Evolutionary conservation across 164 flowering plant species (phyloP).

Genomic region (Aristolochia californica): DNA sequence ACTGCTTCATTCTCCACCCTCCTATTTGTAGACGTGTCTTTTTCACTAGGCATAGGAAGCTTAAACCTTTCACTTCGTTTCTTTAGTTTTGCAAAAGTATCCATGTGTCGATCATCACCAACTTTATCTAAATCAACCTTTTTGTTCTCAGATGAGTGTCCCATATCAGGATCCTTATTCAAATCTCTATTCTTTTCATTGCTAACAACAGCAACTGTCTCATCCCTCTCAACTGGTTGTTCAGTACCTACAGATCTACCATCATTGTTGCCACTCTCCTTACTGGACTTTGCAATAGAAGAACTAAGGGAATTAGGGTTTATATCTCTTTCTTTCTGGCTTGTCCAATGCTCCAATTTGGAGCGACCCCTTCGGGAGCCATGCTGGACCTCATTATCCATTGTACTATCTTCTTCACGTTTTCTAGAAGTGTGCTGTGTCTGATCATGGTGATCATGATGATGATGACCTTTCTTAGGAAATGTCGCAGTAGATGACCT

Average conservation of each 20-base stretch:
- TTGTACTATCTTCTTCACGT: constrained; percentile 49
- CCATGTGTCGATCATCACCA: constrained; percentile 66
- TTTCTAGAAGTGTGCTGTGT: constrained; percentile 31
- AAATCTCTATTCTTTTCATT: constrained; percentile 31
- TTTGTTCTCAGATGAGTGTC: constrained; percentile 7
- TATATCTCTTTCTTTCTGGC: constrained; percentile 73
- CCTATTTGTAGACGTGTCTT: constrained; percentile 39
- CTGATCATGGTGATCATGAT: constrained; percentile 13
- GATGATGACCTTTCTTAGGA: constrained; percentile 20
- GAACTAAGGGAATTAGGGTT: constrained; percentile 20
- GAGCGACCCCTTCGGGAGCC: constrained; percentile 71
- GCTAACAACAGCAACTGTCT: constrained; percentile 24
- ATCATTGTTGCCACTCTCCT: constrained; percentile 30
- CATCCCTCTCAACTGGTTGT: constrained; percentile 26
- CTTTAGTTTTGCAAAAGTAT: constrained; percentile 86
- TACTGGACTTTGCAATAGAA: constrained; percentile 38
- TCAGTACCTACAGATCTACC: constrained; percentile 21
- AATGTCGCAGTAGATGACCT: constrained; percentile 12
- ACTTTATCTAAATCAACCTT: constrained; percentile 13
- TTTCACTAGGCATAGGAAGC: constrained; percentile 87
- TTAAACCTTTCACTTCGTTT: constrained; percentile 96
- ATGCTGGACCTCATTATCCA: constrained; percentile 58
- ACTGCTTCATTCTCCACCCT: constrained; percentile 52
- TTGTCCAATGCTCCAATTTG: constrained; percentile 84
- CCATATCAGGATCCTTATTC: constrained; percentile 27